Conservation (phyloP, 352 stramenopile genomes). For the Phytophthora pisi region DNA sequence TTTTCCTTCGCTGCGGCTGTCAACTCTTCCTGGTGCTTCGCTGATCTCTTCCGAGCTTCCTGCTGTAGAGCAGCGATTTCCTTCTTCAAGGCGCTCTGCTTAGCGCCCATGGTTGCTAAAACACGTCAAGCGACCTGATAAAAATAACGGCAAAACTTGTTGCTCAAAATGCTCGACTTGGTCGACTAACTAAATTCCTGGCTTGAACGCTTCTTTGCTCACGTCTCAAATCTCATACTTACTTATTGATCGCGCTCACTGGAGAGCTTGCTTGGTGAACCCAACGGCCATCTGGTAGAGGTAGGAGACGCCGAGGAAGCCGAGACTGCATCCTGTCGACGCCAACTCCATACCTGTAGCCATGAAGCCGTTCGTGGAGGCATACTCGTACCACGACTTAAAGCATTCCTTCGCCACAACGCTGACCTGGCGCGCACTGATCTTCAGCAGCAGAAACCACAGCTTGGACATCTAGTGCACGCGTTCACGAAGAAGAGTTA, state of each 20-base stretch:
- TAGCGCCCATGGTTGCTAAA: constrained; percentile 47
- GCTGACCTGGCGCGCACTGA: constrained; percentile 69
- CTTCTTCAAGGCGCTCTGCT: constrained; percentile 65
- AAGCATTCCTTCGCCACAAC: constrained; percentile 73
- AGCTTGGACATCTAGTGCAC: constrained; percentile 73
- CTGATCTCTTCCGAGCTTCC: constrained; percentile 30
- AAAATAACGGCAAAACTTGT: constrained; percentile 37
- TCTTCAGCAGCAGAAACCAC: constrained; percentile 80
- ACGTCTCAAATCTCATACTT: not conserved
- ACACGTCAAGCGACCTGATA: constrained; percentile 6
- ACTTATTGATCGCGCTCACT: constrained; percentile 13
- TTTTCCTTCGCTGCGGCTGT: constrained; percentile 47
- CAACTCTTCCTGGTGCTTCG: constrained; percentile 51
- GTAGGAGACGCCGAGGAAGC: constrained; percentile 64
- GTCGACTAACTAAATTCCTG: not conserved
- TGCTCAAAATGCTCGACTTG: constrained; percentile 14
- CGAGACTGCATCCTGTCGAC: constrained; percentile 68
- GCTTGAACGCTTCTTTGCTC: not conserved
- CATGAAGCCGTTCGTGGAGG: constrained; percentile 63
- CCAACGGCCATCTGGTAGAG: constrained; percentile 57
- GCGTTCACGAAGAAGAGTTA: not conserved
- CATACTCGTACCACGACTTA: constrained; percentile 76
- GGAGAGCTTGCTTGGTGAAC: constrained; percentile 40
- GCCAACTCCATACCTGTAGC: constrained; percentile 71
- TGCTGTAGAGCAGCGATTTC: constrained; percentile 56